Base-by-base conservation (phyloP, 2,329 filamentous ascomycete species). In the Trichothecium sympodiale region DNA sequence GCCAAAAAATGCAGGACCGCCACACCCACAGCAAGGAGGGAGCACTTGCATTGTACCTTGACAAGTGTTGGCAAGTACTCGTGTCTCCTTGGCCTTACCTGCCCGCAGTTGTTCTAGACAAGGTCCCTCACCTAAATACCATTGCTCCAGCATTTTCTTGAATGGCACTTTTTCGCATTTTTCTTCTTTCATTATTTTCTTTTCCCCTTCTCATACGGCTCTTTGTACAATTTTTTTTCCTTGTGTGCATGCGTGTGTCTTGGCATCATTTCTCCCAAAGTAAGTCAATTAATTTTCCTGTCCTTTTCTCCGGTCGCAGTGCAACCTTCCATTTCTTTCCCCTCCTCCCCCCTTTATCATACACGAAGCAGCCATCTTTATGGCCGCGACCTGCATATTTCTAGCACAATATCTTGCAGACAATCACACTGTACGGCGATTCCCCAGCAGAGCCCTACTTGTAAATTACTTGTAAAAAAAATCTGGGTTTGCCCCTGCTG, bases 401-500 rank as follows among this genome's bases (percentile, higher is more conserved):
- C 33, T 18, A 29, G 35, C 37, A 39, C 37, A 23, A 16, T 29
- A 31, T 16, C 15, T 17, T 16, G 17, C 15, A 16, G 10, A 16
- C 29, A 16, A 14, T 31, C 29, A 31, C 29, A 31, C 29, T 16
- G 14, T n/a, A 29, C 16, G 16, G n/a, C 29, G 15, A 31, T 31
- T 12, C 15, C 15, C 13, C 28, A 29, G 13, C 13, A 6, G 6
- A 29, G 13, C 13, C 28, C 28, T 29, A 29, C 14, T n/a, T n/a
- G n/a, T n/a, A n/a, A n/a, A n/a, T n/a, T n/a, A n/a, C 29, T 35
- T 27, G 30, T 17, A 35, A 26, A 18, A 35, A 28, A 13, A 18
- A 38, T 38, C 26, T 23, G n/a, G 9, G 30, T 8, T n/a, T 29
- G 35, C 27, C 37, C 37, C 37, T 26, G 37, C 25, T 18, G 30